phyloP scores from a whole-genome alignment of 768 basidiomycete genomes.

The Gelatoporia subvermispora region DNA sequence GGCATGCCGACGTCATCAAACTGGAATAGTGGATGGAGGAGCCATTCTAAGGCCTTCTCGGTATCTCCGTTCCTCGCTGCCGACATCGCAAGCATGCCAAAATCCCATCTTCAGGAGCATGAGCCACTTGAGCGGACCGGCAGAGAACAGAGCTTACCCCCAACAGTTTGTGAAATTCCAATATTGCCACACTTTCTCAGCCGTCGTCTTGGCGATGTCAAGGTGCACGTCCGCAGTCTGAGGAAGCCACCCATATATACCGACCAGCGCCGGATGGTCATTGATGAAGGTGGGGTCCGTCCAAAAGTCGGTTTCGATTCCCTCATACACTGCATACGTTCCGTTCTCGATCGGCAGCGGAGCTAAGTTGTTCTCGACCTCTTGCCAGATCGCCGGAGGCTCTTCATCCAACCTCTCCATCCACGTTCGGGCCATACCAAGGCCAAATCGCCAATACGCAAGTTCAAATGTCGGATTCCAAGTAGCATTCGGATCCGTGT shows the following conservation, averaged over 20 bases:
- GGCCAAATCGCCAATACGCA: constrained; percentile 51
- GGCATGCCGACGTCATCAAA: constrained; percentile 64
- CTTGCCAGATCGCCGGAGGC: constrained; percentile 38
- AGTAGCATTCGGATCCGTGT: constrained; percentile 50
- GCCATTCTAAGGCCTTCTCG: constrained; percentile 48
- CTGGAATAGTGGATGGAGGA: constrained; percentile 47
- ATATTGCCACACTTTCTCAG: constrained; percentile 46
- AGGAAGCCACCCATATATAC: constrained; percentile 55
- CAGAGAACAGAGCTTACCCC: constrained; percentile 33
- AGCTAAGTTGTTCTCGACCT: constrained; percentile 42
- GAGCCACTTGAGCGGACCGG: background rate
- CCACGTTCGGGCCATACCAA: constrained; percentile 46
- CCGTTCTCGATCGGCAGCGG: constrained; percentile 47
- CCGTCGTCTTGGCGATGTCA: constrained; percentile 41
- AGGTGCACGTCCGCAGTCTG: constrained; percentile 42
- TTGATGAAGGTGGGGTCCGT: constrained; percentile 44
- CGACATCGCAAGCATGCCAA: constrained; percentile 59
- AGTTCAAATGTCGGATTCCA: constrained; percentile 55
- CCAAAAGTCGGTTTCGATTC: constrained; percentile 49
- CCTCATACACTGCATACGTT: constrained; percentile 52
- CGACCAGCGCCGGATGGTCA: constrained; percentile 55
- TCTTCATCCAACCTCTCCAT: constrained; percentile 37
- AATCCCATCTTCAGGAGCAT: constrained; percentile 46
- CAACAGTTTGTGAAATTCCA: constrained; percentile 55
- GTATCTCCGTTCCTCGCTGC: constrained; percentile 49